Base-by-base conservation (phyloP, 441 rosid genomes). In the Populus hybrid region DNA sequence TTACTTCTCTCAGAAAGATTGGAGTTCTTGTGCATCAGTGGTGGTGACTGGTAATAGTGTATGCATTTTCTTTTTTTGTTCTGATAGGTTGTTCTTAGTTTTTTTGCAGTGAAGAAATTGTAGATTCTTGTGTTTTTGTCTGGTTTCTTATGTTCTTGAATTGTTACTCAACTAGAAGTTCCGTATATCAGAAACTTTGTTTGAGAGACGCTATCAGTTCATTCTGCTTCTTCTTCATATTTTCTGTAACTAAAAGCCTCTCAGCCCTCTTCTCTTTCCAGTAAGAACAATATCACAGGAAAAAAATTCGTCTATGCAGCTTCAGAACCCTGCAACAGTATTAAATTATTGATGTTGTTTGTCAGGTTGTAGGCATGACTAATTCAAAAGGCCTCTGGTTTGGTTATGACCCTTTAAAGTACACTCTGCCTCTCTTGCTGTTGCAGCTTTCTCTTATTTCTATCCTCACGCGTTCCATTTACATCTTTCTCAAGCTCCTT, bases 21-120 rank as follows among this genome's bases (percentile, higher is more conserved):
- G 97, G 97, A 56, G 94, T 92, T 81, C 97, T 94, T 77, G 99
- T 94, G 76, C 98, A 95, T 87, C 99, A 95, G 23, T 95, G 98
- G 99, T 94, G 95, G 95, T 95, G 87, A 91, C 59, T 65, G 68
- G 76, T 79, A 68, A 35, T 11, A 14, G 4, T 3, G 56, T 14
- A 14, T 45, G 56, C 56, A 14, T 45, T 9, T 45, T 45, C 18
- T 45, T 11, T 14, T 12, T 14, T 7, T 45, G 56, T 45, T 45
- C 56, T 45, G 56, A 45, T 45, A 45, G 56, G 5, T 45, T 45
- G 6, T 45, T 45, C 56, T 12, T 45, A 14, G 56, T 45, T 45
- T 45, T 38, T 38, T 33, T 33, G 42, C 42, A 38, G 42, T 38
- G 42, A 38, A 7, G 42, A 38, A 38, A 38, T 38, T 38, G 10